Evolutionary conservation across 192 early-diverging fungal species (phyloP), one percentile per base, ranked within the genome.

Genomic region (Mortierella alpina): DNA sequence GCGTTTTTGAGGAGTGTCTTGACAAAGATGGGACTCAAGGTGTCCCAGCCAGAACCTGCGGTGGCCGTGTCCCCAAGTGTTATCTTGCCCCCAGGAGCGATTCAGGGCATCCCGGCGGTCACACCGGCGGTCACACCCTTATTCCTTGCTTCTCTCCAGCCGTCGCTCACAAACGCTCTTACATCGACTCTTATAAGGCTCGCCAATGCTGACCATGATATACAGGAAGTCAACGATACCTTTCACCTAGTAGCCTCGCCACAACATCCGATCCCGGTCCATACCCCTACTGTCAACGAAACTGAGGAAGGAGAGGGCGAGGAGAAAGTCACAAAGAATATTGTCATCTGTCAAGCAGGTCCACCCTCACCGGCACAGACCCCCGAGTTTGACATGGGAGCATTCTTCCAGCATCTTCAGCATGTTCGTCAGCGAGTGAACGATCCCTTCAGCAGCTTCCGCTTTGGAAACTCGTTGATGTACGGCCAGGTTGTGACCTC

Each of bases 401-500:
- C 69, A 7, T 92, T 84, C 49, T 88, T 90, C 60, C 50, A 76
- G 13, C 62, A 86, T 61, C 85, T 95, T 59, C 60, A 64, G 20
- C 71, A 84, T 22, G 65, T 71, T 10, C 82, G 88, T 2, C 82
- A 85, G 22, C 42, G 44, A 71, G 72, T 82, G 0, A 78, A 84
- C 0, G 13, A 17, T 14, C 73, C 85, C 12, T 81, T 68, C 53
- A 71, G 69, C 31, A 70, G 72, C 40, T 83, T 83, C 53, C 70
- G 62, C 14, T 90, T 92, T 49, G 98, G 98, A 20, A 90, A 90
- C 20, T 85, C 75, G 49, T 63, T 99, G 2, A 68, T 97, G 73
- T 98, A 95, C 75, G 89, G 91, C 1, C 85, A 94, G 57, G 90
- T 93, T 0, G 86, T 95, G 2, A 86, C 86, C 9, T 96, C 95